Evolutionary conservation across 2,329 filamentous ascomycete genomes (phyloP).

Genomic region (Xylariaceae sp.): DNA sequence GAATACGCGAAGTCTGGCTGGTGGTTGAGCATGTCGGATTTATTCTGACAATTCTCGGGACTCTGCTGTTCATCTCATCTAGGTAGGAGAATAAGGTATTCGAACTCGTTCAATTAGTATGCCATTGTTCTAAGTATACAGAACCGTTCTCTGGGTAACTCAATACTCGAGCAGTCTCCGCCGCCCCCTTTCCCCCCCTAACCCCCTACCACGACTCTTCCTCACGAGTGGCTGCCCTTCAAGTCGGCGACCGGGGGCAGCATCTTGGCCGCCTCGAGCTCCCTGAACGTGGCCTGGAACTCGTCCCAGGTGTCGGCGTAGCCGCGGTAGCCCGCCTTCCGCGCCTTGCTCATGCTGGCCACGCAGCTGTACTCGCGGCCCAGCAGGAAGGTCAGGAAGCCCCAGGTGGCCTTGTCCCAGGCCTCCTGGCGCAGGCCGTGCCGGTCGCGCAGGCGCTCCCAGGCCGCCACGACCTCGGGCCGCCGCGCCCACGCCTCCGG

Average conservation of each 20-base stretch:
- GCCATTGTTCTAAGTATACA: too few relatives aligned
- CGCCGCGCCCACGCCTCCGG: constrained; percentile 32
- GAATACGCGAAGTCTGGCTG: too few relatives aligned
- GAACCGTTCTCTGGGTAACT: too few relatives aligned
- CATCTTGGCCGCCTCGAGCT: constrained; percentile 20
- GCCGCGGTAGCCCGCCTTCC: constrained; percentile 33
- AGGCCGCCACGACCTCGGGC: constrained; percentile 30
- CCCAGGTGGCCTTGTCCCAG: constrained; percentile 35
- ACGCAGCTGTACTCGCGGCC: constrained; percentile 33
- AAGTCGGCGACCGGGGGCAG: constrained; percentile 10
- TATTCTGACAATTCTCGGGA: too few relatives aligned
- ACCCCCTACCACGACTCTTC: too few relatives aligned
- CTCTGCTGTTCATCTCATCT: too few relatives aligned
- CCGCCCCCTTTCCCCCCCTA: too few relatives aligned
- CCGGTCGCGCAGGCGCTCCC: constrained; percentile 30
- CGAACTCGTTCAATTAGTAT: too few relatives aligned
- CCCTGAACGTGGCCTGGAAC: constrained; percentile 17
- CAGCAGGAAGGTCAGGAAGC: constrained; percentile 34
- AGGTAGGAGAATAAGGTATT: too few relatives aligned
- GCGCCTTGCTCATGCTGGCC: constrained; percentile 36
- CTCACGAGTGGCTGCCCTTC: constrained; percentile 3
- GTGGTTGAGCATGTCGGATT: too few relatives aligned
- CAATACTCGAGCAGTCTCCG: too few relatives aligned
- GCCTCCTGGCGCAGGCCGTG: constrained; percentile 28
- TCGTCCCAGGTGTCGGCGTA: constrained; percentile 27